Percentiles rank a stretch among this genome's conserved stretches.
Conservation (phyloP, 1,284 basidiomycete species). For the Melampsora larici-populina region DNA sequence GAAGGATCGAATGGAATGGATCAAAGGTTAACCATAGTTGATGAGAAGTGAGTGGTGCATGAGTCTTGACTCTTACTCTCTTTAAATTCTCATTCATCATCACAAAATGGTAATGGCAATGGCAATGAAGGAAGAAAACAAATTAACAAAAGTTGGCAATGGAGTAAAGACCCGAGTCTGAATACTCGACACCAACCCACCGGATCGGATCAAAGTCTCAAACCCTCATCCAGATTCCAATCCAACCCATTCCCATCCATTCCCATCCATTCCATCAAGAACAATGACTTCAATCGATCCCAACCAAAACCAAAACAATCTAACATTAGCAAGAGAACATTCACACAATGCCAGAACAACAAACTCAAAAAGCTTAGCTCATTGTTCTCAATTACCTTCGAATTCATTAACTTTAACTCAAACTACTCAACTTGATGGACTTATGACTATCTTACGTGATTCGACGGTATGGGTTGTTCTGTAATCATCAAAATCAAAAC, state of each 20-base stretch:
- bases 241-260: background rate
- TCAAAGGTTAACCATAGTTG: conserved; percentile 35
- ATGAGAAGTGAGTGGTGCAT: conserved; percentile 21
- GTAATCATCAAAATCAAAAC: too few relatives aligned
- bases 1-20: background rate
- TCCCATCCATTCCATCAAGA: background rate
- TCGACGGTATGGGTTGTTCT: conserved; percentile 63
- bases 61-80: conserved; percentile 31
- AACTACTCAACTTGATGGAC: conserved; percentile 86
- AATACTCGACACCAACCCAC: too few relatives aligned
- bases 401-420: conserved; percentile 80
- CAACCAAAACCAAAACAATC: background rate
- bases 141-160: background rate
- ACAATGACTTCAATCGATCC: background rate
- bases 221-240: background rate
- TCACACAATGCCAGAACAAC: conserved; percentile 34
- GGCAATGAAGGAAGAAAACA: background rate
- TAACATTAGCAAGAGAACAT: conserved; percentile 5
- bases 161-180: background rate
- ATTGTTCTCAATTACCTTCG: conserved; percentile 59
- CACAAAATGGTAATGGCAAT: too few relatives aligned
- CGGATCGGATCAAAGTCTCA: background rate
- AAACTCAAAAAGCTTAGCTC: conserved; percentile 10
- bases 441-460: conserved; percentile 91
- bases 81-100: background rate